Evolutionary conservation across 257 asterid species (phyloP).

Genomic region (Craterostigma plantagineum): DNA sequence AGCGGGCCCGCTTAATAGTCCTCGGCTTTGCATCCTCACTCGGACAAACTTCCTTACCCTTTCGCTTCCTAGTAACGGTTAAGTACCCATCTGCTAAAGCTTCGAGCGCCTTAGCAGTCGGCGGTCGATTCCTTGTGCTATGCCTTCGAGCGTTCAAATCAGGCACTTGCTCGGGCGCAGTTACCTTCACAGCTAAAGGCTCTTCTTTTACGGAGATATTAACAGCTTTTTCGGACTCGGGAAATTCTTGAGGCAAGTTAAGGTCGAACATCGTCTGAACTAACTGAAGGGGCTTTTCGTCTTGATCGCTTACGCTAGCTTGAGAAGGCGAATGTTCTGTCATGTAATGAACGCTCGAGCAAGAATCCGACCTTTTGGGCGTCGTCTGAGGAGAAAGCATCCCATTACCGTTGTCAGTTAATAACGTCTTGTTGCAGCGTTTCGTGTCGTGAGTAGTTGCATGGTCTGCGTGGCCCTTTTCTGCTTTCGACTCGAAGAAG

Average conservation of each 20-base stretch:
- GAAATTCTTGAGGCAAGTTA: slow-evolving; percentile 30
- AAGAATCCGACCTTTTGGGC: too few relatives aligned
- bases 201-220: slow-evolving; percentile 12
- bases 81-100: slow-evolving; percentile 40
- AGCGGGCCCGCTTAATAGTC: too few relatives aligned
- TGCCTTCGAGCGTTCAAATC: slow-evolving; percentile 19
- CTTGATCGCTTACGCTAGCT: slow-evolving; percentile 22
- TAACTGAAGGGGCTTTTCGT: slow-evolving; percentile 11
- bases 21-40: too few relatives aligned
- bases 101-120: slow-evolving; percentile 32
- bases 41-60: too few relatives aligned
- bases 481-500: neutral
- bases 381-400: too few relatives aligned
- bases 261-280: slow-evolving; percentile 28
- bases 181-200: slow-evolving; percentile 10
- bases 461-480: slow-evolving; percentile 12
- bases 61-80: slow-evolving; percentile 10
- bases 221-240: slow-evolving; percentile 21
- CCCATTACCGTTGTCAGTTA: neutral
- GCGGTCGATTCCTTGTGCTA: slow-evolving; percentile 34
- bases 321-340: neutral
- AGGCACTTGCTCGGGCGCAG: slow-evolving; percentile 9
- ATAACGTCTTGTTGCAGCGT: too few relatives aligned
- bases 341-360: too few relatives aligned
- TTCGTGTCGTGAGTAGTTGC: too few relatives aligned